A percentile compares a stretch with the other conserved stretches of the same genome.
These are phyloP conservation scores for Curvularia verruculosa DNA, from an alignment of 2,329 filamentous ascomycete genomes.

Conservation along the genomic window DNA sequence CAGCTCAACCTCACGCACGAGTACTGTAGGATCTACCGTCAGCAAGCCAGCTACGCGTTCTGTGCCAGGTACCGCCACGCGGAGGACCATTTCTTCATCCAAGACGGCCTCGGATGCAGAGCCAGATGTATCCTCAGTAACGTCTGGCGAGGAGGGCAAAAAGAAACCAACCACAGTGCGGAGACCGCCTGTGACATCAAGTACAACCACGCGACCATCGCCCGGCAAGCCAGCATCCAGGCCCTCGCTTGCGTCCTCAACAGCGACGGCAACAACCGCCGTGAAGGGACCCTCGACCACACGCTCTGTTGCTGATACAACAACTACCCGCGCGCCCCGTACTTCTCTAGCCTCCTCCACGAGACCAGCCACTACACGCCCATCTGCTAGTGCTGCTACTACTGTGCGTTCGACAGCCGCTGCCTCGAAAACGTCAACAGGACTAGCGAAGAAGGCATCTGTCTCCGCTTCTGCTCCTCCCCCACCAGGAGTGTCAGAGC, in stretches of 20 bases:
- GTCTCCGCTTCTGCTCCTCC: constrained; percentile 23
- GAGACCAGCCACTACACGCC: constrained; percentile 32
- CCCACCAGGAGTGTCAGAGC: constrained; percentile 15
- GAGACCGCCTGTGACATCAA: constrained; percentile 30
- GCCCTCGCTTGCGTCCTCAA: constrained; percentile 9
- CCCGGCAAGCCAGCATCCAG: constrained; percentile 28
- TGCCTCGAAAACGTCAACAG: constrained; percentile 28
- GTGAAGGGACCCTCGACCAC: constrained; percentile 40
- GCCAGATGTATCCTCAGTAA: constrained; percentile 43
- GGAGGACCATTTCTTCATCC: constrained; percentile 31
- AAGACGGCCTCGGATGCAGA: constrained; percentile 38
- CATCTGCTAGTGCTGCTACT: constrained; percentile 29
- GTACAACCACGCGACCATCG: constrained; percentile 30
- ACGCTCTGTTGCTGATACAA: constrained; percentile 33
- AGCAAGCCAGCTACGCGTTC: constrained; percentile 49
- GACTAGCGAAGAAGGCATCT: constrained; percentile 42
- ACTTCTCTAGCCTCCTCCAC: constrained; percentile 37
- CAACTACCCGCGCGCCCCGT: constrained; percentile 35
- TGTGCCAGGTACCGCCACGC: constrained; percentile 29
- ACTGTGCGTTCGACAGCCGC: constrained; percentile 27
- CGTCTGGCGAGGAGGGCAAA: constrained; percentile 45
- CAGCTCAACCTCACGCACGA: constrained; percentile 34
- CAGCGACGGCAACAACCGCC: constrained; percentile 25
- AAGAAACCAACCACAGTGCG: constrained; percentile 39
- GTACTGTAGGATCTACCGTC: constrained; percentile 37